These are phyloP conservation scores for Candida maesae DNA, from an alignment of 805 yeast genomes.

Conservation along the genomic window DNA sequence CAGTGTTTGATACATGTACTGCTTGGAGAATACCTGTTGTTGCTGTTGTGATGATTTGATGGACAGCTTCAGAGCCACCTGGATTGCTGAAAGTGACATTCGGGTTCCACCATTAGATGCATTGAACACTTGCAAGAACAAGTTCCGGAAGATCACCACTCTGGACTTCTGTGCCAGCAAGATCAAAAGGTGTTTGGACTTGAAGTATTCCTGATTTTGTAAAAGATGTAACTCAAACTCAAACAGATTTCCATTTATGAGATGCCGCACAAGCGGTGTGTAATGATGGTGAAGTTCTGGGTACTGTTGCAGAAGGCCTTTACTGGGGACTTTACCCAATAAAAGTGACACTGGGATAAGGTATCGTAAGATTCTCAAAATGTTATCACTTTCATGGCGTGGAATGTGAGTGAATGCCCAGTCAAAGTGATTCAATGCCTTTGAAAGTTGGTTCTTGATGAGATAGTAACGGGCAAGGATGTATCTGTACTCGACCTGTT, in stretches of 20 bases:
- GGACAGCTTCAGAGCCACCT: conserved; percentile 24
- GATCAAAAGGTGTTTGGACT: conserved; percentile 35
- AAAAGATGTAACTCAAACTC: conserved; percentile 33
- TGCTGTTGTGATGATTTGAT: conserved; percentile 21
- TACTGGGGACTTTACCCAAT: conserved; percentile 48
- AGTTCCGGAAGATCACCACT: conserved; percentile 44
- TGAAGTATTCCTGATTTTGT: conserved; percentile 37
- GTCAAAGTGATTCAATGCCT: conserved; percentile 43
- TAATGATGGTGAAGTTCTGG: conserved; percentile 33
- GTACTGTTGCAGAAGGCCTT: conserved; percentile 23
- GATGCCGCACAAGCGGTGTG: conserved; percentile 32
- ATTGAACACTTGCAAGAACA: conserved; percentile 25
- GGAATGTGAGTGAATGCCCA: conserved; percentile 35
- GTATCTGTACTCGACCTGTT: conserved; percentile 50
- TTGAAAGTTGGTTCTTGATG: conserved; percentile 46
- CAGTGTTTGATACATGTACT: conserved; percentile 28
- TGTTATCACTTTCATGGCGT: conserved; percentile 10
- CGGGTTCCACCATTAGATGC: conserved; percentile 4
- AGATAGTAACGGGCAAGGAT: conserved; percentile 51
- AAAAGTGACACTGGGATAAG: conserved; percentile 50
- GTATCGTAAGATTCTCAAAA: conserved; percentile 37
- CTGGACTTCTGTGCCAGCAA: conserved; percentile 44
- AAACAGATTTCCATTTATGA: conserved; percentile 40
- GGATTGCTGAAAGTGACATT: conserved; percentile 15
- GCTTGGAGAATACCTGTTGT: conserved; percentile 11